Evolutionary conservation across 2,329 filamentous ascomycete genomes (phyloP).

Genomic region (Orbilia oligospora): DNA sequence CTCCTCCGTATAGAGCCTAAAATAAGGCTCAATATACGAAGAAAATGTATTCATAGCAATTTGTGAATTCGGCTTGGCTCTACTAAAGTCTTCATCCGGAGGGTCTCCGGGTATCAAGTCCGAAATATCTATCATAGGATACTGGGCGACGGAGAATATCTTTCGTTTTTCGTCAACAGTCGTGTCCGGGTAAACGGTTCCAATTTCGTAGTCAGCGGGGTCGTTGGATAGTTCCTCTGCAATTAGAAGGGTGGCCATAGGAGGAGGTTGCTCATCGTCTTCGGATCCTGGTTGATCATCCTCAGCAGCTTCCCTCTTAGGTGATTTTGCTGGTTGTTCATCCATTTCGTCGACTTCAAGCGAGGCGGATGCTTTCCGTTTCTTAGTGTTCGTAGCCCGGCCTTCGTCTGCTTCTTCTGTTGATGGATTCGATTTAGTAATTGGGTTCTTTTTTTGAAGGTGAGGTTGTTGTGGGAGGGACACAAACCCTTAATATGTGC

Average conservation of each 20-base stretch:
- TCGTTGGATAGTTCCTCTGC: slow-evolving; percentile 71
- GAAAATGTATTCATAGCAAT: slow-evolving; percentile 94
- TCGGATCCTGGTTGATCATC: slow-evolving; percentile 61
- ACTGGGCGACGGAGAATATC: slow-evolving; percentile 88
- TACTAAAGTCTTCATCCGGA: slow-evolving; percentile 96
- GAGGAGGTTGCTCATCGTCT: slow-evolving; percentile 62
- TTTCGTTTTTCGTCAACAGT: slow-evolving; percentile 85
- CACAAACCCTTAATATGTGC: slow-evolving; percentile 62
- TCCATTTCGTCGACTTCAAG: slow-evolving; percentile 59
- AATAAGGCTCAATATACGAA: slow-evolving; percentile 92
- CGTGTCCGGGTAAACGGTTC: slow-evolving; percentile 80
- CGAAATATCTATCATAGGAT: slow-evolving; percentile 83
- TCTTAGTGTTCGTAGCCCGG: slow-evolving; percentile 62
- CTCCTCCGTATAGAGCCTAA: slow-evolving; percentile 89
- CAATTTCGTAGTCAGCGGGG: slow-evolving; percentile 94
- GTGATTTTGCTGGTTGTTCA: slow-evolving; percentile 58
- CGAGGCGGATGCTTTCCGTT: slow-evolving; percentile 61
- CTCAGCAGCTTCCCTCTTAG: slow-evolving; percentile 60
- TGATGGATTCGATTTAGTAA: neutral
- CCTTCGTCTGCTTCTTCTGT: slow-evolving; percentile 56
- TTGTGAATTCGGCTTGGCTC: slow-evolving; percentile 91
- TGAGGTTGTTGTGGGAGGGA: neutral
- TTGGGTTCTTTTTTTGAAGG: neutral
- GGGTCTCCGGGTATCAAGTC: slow-evolving; percentile 90
- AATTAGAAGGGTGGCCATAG: slow-evolving; percentile 62